Conservation (phyloP, 441 rosid species). For the Adansonia rubrostipa region DNA sequence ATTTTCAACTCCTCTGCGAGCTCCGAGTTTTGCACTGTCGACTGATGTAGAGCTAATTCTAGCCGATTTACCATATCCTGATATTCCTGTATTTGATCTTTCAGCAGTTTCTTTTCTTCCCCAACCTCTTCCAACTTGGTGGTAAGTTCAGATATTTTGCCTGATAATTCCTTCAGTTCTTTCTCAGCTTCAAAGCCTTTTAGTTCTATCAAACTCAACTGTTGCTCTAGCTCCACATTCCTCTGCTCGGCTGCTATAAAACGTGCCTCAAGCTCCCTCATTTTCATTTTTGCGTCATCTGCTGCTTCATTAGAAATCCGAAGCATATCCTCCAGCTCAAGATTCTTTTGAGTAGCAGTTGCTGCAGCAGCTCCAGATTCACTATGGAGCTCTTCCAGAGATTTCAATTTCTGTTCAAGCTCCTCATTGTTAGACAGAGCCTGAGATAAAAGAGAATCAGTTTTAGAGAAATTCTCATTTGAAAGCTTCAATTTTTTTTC, state of each 20-base stretch:
- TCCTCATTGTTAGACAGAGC: constrained; percentile 71
- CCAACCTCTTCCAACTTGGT: constrained; percentile 52
- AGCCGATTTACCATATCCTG: constrained; percentile 51
- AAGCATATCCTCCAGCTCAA: constrained; percentile 5
- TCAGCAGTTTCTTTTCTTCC: constrained; percentile 59
- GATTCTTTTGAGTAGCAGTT: too few relatives aligned
- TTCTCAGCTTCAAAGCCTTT: constrained; percentile 65
- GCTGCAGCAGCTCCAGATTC: too few relatives aligned
- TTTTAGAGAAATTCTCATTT: constrained; percentile 25
- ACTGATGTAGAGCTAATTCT: constrained; percentile 61
- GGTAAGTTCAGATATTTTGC: constrained; percentile 60
- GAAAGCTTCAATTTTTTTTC: too few relatives aligned
- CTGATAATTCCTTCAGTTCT: constrained; percentile 62
- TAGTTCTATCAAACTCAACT: constrained; percentile 54
- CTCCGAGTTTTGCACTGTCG: constrained; percentile 48
- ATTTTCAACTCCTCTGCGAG: constrained; percentile 66
- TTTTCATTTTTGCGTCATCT: constrained; percentile 62
- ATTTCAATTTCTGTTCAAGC: constrained; percentile 72
- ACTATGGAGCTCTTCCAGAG: too few relatives aligned
- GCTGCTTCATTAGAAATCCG: constrained; percentile 59
- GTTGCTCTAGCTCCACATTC: constrained; percentile 76
- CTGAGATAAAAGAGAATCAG: constrained; percentile 70
- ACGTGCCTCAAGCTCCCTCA: constrained; percentile 67
- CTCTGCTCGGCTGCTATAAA: constrained; percentile 68
- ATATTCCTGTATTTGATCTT: constrained; percentile 52